Conservation (phyloP, 2,329 filamentous ascomycete genomes). For the Geosmithia flava region DNA sequence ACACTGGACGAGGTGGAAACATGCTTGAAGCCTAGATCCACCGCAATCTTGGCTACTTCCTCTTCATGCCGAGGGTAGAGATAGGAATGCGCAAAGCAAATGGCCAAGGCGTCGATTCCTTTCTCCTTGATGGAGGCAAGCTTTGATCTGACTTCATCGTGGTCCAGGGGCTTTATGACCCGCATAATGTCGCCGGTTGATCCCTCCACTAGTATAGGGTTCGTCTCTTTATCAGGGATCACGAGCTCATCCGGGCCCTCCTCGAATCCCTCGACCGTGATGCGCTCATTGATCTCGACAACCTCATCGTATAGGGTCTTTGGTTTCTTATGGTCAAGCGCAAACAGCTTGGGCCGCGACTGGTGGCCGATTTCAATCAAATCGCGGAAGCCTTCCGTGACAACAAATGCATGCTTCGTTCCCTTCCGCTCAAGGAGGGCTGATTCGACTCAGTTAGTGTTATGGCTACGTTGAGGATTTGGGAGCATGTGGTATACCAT, state of each 20-base stretch:
- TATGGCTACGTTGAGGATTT: no score
- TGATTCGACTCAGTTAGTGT: no score
- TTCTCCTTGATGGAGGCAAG: conserved; percentile 49
- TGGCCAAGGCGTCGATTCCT: conserved; percentile 69
- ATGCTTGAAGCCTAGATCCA: conserved; percentile 59
- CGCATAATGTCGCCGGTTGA: conserved; percentile 58
- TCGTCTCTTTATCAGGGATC: conserved; percentile 24
- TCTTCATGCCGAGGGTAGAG: conserved; percentile 82
- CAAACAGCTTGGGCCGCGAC: conserved; percentile 83
- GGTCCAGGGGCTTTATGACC: conserved; percentile 33
- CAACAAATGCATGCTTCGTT: conserved; percentile 74
- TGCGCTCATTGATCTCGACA: conserved; percentile 81
- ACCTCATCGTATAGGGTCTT: conserved; percentile 77
- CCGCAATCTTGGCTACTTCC: conserved; percentile 61
- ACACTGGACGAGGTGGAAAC: conserved; percentile 4
- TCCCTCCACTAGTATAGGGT: conserved; percentile 47
- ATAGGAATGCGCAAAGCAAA: conserved; percentile 86
- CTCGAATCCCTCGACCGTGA: conserved; percentile 83
- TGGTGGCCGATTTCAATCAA: conserved; percentile 85
- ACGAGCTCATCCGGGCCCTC: conserved; percentile 59
- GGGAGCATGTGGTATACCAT: no score
- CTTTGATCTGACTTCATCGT: no score
- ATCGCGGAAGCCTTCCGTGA: conserved; percentile 79
- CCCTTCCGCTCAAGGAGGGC: conserved; percentile 82
- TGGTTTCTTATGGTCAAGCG: conserved; percentile 74